Conservation (phyloP, 345 rosid genomes). For the Arabis alpina region DNA sequence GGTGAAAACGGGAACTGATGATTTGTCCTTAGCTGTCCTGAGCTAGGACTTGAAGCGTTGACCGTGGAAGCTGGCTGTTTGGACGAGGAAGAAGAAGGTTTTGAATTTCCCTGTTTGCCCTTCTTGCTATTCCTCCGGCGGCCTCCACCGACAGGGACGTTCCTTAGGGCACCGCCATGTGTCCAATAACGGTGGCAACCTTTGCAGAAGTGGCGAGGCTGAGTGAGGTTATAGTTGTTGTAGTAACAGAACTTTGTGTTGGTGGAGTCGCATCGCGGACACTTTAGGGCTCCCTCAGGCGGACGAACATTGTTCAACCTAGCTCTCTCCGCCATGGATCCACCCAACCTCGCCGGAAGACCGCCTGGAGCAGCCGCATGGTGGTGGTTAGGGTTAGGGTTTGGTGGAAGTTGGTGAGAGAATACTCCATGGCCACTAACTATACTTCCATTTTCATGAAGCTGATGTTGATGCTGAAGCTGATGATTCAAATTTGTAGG, state of each 20-base stretch:
- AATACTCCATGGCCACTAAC: conserved; percentile 42
- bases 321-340: conserved; percentile 76
- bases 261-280: conserved; percentile 78
- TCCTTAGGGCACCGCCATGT: conserved; percentile 70
- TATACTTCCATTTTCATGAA: conserved; percentile 35
- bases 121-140: conserved; percentile 70
- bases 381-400: conserved; percentile 43
- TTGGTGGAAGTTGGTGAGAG: conserved; percentile 53
- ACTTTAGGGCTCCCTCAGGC: conserved; percentile 62
- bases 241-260: conserved; percentile 89
- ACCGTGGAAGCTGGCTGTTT: conserved; percentile 46
- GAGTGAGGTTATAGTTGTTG: conserved; percentile 79
- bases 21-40: conserved; percentile 43
- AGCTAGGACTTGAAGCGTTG: conserved; percentile 46
- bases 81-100: conserved; percentile 49
- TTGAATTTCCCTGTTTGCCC: conserved; percentile 48
- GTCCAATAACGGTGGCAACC: conserved; percentile 91
- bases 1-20: conserved; percentile 60
- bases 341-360: conserved; percentile 48
- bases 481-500: conserved; percentile 48
- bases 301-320: conserved; percentile 62
- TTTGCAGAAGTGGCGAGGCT: conserved; percentile 87
- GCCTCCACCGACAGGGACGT: conserved; percentile 83
- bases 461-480: conserved; percentile 32
- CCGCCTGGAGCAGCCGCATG: conserved; percentile 40